Evolutionary conservation across 2,329 filamentous ascomycete genomes (phyloP).

Genomic region (Clarireedia sp.): DNA sequence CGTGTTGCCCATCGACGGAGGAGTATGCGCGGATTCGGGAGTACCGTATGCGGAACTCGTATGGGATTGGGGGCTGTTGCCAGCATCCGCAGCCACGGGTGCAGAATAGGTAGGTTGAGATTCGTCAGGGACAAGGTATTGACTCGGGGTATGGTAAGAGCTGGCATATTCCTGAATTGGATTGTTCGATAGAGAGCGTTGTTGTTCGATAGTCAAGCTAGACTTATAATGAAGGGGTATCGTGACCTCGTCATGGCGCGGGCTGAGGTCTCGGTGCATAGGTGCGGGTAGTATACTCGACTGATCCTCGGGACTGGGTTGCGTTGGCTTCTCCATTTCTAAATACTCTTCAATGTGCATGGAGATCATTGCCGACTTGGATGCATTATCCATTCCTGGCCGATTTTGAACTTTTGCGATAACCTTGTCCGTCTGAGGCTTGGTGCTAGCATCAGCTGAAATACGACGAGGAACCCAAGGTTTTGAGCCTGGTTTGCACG

Average conservation of each 20-base stretch:
- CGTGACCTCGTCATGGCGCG: background rate
- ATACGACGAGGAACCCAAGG: conserved; percentile 15
- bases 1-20: conserved; percentile 8
- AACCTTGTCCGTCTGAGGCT: conserved; percentile 8
- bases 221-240: conserved; percentile 8
- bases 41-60: background rate
- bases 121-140: background rate
- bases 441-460: background rate
- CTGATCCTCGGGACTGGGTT: background rate
- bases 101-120: background rate
- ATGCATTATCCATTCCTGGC: conserved; percentile 15
- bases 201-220: conserved; percentile 11
- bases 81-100: background rate
- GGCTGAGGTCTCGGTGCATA: background rate
- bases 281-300: conserved; percentile 1
- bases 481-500: conserved; percentile 17
- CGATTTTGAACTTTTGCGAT: conserved; percentile 14
- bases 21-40: background rate
- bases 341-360: conserved; percentile 22
- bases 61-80: conserved; percentile 2
- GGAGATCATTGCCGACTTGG: conserved; percentile 14
- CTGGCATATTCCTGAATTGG: background rate
- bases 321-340: conserved; percentile 11
- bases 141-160: conserved; percentile 1
- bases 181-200: conserved; percentile 2